These are phyloP conservation scores for Agaricus bisporus DNA, from an alignment of 768 basidiomycete species.

Conservation along the genomic window DNA sequence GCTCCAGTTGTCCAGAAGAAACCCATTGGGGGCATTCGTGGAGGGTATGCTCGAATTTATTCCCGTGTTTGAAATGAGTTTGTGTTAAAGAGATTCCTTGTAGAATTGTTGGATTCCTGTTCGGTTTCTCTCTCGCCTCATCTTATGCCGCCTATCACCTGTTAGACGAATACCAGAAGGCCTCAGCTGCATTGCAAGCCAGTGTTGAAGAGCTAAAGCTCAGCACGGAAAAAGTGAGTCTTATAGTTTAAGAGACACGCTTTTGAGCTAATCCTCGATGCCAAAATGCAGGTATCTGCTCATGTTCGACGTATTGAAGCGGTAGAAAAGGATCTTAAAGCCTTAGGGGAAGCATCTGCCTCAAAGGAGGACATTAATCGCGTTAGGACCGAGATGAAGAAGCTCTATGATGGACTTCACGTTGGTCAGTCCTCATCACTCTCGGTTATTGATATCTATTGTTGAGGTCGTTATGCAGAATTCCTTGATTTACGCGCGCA, in stretches of 20 bases:
- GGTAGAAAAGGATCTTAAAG: constrained; percentile 86
- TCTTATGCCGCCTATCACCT: constrained; percentile 83
- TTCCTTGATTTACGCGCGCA: constrained; percentile 75
- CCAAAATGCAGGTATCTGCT: constrained; percentile 57
- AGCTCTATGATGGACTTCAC: constrained; percentile 78
- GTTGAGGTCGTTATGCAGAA: constrained; percentile 36
- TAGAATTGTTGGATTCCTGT: constrained; percentile 79
- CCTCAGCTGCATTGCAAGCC: constrained; percentile 80
- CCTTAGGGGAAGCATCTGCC: constrained; percentile 56
- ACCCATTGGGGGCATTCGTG: constrained; percentile 69
- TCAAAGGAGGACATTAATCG: constrained; percentile 77
- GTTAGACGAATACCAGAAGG: constrained; percentile 84
- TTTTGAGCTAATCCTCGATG: not conserved
- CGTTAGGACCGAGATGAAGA: constrained; percentile 79
- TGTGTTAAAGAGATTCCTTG: constrained; percentile 3
- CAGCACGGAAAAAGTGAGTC: constrained; percentile 71
- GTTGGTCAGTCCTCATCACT: constrained; percentile 44
- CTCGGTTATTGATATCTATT: not conserved
- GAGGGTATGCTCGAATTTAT: constrained; percentile 38
- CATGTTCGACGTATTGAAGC: constrained; percentile 79
- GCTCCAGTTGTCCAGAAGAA: constrained; percentile 54
- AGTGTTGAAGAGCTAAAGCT: constrained; percentile 83
- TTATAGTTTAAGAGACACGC: not conserved
- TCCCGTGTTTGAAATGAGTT: not conserved
- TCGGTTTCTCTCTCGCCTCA: constrained; percentile 88